Evolutionary conservation across 2,329 filamentous ascomycete species (phyloP), one percentile per base, ranked within the genome.

Genomic region (Lecanicillium sp.): DNA sequence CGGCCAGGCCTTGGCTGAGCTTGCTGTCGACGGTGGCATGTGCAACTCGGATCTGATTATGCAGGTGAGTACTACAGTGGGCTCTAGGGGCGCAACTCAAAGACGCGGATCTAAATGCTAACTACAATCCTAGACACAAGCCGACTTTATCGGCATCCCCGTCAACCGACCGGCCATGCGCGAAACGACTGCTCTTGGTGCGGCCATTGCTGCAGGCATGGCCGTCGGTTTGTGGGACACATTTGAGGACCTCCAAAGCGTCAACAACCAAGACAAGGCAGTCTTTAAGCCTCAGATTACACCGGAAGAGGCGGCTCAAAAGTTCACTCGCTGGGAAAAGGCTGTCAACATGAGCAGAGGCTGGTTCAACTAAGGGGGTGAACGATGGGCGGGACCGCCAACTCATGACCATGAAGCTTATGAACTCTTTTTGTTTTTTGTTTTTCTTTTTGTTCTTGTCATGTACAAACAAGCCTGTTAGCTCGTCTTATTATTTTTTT

Each of bases 21-120:
- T 89, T n/a, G 79, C 80, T 27, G 85, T 89, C n/a, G 85, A 89
- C 52, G 84, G 84, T 43, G 85, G 85, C 53, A 86, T 89, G 83
- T 83, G 77, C 55, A 87, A 85, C 55, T 84, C 82, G 9, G 79
- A 85, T 55, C 70, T 89, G 40, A 83, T 80, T 61, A 89, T 89
- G 85, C 84, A 76, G 74, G 51, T 51, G 42, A 36, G 45, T 42
- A n/a, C n/a, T n/a, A n/a, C n/a, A n/a, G n/a, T n/a, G n/a, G n/a
- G n/a, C n/a, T n/a, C n/a, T n/a, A n/a, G n/a, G n/a, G n/a, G n/a
- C n/a, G n/a, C n/a, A n/a, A n/a, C n/a, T n/a, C n/a, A n/a, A n/a
- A n/a, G n/a, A n/a, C n/a, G n/a, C n/a, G n/a, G n/a, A n/a, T n/a
- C n/a, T n/a, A n/a, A 17, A 35, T 15, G 6, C 11, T 12, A 38